Conservation (phyloP, 2,329 filamentous ascomycete species). For the Pestalotiopsis sp. region DNA sequence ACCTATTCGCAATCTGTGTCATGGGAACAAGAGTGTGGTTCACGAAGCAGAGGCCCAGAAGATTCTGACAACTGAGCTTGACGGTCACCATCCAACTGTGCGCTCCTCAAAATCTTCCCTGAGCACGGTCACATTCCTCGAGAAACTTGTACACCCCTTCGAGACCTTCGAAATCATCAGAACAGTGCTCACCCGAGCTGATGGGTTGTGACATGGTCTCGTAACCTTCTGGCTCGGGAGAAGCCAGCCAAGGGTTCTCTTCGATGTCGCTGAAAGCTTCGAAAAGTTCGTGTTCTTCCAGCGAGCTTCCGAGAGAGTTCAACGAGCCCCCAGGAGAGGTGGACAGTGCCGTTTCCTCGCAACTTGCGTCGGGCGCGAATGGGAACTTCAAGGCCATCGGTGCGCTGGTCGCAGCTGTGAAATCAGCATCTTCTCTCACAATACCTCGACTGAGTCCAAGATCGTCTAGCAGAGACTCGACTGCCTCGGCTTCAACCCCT, state of each 20-base stretch:
- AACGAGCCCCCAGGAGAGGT: constrained; percentile 53
- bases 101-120: constrained; percentile 21
- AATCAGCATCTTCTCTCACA: constrained; percentile 76
- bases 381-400: constrained; percentile 82
- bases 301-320: constrained; percentile 40
- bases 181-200: constrained; percentile 46
- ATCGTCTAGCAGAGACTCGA: constrained; percentile 84
- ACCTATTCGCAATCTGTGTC: not conserved
- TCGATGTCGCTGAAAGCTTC: constrained; percentile 40
- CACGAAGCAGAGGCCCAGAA: not conserved
- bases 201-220: constrained; percentile 51
- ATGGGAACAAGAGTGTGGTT: not conserved
- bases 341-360: constrained; percentile 29
- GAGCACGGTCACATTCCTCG: constrained; percentile 56
- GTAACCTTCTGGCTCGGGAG: constrained; percentile 47
- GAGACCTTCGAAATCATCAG: constrained; percentile 56
- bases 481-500: constrained; percentile 81
- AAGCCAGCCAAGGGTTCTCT: constrained; percentile 52
- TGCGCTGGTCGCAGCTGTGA: constrained; percentile 67
- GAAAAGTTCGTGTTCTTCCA: constrained; percentile 40
- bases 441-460: constrained; percentile 81
- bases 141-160: constrained; percentile 62
- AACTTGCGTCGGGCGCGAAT: constrained; percentile 66
- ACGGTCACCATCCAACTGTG: not conserved
- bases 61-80: not conserved